Evolutionary conservation across 2,329 filamentous ascomycete genomes (phyloP).

Genomic region (Drechslerella dactyloides): DNA sequence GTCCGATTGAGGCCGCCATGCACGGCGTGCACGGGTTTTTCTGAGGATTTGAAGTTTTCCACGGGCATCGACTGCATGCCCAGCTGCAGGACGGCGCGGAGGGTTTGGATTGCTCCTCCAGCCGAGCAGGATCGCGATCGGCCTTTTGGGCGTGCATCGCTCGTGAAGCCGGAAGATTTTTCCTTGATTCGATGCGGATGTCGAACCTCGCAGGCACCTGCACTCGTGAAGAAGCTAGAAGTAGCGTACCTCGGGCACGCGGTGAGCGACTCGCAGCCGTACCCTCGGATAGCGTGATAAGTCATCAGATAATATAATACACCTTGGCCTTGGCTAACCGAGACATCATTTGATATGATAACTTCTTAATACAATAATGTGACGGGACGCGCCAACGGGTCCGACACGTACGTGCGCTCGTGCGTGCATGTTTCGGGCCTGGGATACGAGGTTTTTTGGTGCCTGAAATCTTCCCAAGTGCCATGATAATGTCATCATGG

Average conservation of each 20-base stretch:
- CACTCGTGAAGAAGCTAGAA: too few relatives aligned
- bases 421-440: too few relatives aligned
- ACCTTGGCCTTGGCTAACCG: too few relatives aligned
- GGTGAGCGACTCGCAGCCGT: not conserved
- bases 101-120: slow-evolving; percentile 1
- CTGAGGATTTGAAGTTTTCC: too few relatives aligned
- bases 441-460: too few relatives aligned
- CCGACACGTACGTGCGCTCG: too few relatives aligned
- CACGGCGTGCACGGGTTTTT: too few relatives aligned
- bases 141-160: slow-evolving; percentile 1
- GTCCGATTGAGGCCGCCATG: too few relatives aligned
- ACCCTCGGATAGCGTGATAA: slow-evolving; percentile 39
- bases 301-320: slow-evolving; percentile 39
- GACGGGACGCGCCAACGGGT: not conserved
- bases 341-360: not conserved
- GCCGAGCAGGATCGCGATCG: slow-evolving; percentile 2
- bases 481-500: slow-evolving; percentile 7
- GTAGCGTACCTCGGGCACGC: too few relatives aligned
- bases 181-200: not conserved
- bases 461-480: too few relatives aligned
- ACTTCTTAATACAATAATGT: not conserved
- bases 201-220: too few relatives aligned
- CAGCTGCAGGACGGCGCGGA: slow-evolving; percentile 6
- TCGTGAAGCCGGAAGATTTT: not conserved
- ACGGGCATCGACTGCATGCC: too few relatives aligned